phyloP scores from a whole-genome alignment of 1,139 yeast genomes.

The Wickerhamomyces sp. region DNA sequence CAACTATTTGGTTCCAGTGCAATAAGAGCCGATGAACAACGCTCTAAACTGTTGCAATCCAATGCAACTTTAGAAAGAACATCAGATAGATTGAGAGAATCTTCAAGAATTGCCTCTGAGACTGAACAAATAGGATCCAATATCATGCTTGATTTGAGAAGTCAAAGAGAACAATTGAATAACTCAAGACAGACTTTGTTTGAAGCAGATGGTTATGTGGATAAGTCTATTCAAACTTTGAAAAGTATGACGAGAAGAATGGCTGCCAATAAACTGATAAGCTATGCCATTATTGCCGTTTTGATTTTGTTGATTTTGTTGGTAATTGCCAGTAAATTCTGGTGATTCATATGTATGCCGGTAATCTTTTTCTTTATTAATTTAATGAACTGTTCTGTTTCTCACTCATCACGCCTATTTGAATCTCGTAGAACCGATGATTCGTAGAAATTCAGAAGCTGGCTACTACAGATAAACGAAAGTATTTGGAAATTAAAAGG shows the following conservation, averaged over 20 bases:
- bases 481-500: too few species aligned
- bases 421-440: too few species aligned
- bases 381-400: too few species aligned
- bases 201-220: constrained; percentile 93
- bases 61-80: constrained; percentile 81
- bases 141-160: constrained; percentile 80
- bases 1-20: constrained; percentile 53
- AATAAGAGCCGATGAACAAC: constrained; percentile 58
- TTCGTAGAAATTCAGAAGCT: too few species aligned
- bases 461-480: too few species aligned
- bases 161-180: constrained; percentile 88
- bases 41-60: constrained; percentile 74
- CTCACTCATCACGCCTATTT: too few species aligned
- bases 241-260: constrained; percentile 90
- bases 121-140: constrained; percentile 91
- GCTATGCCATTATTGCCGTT: constrained; percentile 92
- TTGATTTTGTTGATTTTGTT: constrained; percentile 76
- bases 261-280: constrained; percentile 91
- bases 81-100: constrained; percentile 77
- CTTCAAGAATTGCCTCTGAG: constrained; percentile 87
- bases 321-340: constrained; percentile 83
- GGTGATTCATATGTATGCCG: too few species aligned
- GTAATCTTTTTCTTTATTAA: too few species aligned
- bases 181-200: constrained; percentile 79
- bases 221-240: constrained; percentile 79